These are phyloP conservation scores for Hymenoscyphus fructigenus DNA, from an alignment of 2,329 filamentous ascomycete species.

Conservation along the genomic window DNA sequence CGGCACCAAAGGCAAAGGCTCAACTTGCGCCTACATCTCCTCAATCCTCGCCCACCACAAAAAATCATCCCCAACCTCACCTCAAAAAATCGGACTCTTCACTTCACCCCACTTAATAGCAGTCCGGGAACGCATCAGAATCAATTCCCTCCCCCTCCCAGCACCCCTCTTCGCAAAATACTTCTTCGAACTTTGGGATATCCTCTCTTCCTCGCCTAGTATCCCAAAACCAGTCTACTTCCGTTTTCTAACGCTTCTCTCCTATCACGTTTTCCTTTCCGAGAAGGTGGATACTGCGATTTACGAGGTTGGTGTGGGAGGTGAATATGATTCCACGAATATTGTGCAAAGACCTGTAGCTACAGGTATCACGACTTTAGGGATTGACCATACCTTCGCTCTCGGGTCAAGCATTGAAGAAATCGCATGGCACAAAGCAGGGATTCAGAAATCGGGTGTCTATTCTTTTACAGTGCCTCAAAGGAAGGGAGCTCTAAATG, in stretches of 20 bases:
- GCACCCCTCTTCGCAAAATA: slow-evolving; percentile 60
- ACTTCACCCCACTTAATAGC: slow-evolving; percentile 68
- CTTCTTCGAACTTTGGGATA: slow-evolving; percentile 68
- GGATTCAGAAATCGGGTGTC: slow-evolving; percentile 62
- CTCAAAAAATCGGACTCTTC: slow-evolving; percentile 55
- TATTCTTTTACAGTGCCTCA: slow-evolving; percentile 60
- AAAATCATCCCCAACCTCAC: slow-evolving; percentile 27
- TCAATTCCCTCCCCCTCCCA: slow-evolving; percentile 58
- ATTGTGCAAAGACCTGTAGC: slow-evolving; percentile 58
- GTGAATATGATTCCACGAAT: slow-evolving; percentile 69
- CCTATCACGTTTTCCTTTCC: slow-evolving; percentile 63
- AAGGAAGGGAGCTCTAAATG: slow-evolving; percentile 44
- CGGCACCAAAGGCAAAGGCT: slow-evolving; percentile 77
- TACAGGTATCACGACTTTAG: slow-evolving; percentile 63
- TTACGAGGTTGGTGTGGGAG: slow-evolving; percentile 67
- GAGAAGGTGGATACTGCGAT: slow-evolving; percentile 63
- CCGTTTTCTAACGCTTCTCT: slow-evolving; percentile 63
- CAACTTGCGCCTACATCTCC: slow-evolving; percentile 66
- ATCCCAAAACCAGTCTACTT: slow-evolving; percentile 54
- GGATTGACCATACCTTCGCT: slow-evolving; percentile 65
- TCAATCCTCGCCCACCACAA: slow-evolving; percentile 59
- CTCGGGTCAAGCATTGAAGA: slow-evolving; percentile 62
- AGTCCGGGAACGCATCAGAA: slow-evolving; percentile 65
- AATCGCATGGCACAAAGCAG: slow-evolving; percentile 74
- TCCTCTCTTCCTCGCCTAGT: slow-evolving; percentile 39